These are phyloP conservation scores for Paxillus involutus DNA, from an alignment of 768 basidiomycete species.

Conservation along the genomic window DNA sequence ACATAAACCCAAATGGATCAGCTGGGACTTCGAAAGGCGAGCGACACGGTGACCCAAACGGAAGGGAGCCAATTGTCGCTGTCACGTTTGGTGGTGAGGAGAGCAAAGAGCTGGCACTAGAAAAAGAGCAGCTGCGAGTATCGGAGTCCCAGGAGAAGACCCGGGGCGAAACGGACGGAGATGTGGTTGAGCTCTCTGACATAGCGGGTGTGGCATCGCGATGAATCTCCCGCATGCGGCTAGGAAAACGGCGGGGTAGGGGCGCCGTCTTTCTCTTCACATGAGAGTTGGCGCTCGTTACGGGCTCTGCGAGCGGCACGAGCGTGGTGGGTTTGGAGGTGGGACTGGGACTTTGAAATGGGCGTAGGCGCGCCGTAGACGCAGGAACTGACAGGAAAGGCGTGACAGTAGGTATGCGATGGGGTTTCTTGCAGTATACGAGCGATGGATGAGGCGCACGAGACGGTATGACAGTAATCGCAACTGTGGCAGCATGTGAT, in stretches of 20 bases:
- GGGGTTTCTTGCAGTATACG: no score
- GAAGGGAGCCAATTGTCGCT: neutral
- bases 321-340: conserved; percentile 7
- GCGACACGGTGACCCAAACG: neutral
- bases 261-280: conserved; percentile 6
- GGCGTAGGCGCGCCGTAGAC: neutral
- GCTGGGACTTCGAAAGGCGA: neutral
- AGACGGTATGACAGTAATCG: conserved; percentile 15
- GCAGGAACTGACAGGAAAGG: neutral
- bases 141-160: conserved; percentile 1
- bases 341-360: conserved; percentile 1
- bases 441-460: conserved; percentile 18
- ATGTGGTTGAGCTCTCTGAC: conserved; percentile 9
- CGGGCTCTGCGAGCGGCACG: neutral
- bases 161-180: conserved; percentile 5
- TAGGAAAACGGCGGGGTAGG: conserved; percentile 8
- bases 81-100: conserved; percentile 1
- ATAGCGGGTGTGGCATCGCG: neutral
- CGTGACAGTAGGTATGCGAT: no score
- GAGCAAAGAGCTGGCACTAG: neutral
- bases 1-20: neutral
- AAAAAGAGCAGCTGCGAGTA: neutral
- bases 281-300: neutral
- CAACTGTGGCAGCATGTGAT: conserved; percentile 15
- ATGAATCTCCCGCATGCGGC: neutral